Conservation (phyloP, 2,329 filamentous ascomycete species). For the Tolypocladium inflatum region DNA sequence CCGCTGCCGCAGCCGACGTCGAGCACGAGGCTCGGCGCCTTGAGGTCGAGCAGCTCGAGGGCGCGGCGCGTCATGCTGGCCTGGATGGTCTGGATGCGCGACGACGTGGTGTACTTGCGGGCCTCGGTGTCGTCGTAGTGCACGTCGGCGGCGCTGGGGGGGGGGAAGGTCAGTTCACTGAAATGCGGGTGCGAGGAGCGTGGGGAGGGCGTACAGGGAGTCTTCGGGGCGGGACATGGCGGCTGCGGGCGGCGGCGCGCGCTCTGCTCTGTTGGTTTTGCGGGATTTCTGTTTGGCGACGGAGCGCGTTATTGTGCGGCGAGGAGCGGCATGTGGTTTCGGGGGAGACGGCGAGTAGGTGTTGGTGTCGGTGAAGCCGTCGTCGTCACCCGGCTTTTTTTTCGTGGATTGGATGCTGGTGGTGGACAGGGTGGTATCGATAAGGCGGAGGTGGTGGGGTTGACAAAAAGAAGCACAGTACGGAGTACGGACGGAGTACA, state of each 20-base stretch:
- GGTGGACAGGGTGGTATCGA: neutral
- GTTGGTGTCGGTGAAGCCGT: neutral
- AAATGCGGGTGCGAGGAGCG: neutral
- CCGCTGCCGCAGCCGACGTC: conserved; percentile 96
- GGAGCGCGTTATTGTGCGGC: neutral
- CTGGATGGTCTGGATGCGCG: conserved; percentile 92
- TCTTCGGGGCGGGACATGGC: conserved; percentile 97
- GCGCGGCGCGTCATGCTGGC: conserved; percentile 89
- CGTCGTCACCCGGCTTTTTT: neutral
- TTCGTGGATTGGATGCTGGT: neutral
- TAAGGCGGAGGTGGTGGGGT: neutral
- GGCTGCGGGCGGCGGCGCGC: conserved; percentile 6
- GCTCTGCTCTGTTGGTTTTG: neutral
- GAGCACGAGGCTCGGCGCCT: conserved; percentile 75
- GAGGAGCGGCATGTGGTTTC: neutral
- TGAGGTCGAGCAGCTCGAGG: conserved; percentile 79
- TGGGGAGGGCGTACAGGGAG: conserved; percentile 54
- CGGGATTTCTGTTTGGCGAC: too few species aligned
- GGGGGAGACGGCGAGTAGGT: neutral
- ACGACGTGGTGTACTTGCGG: conserved; percentile 93
- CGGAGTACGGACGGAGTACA: too few species aligned
- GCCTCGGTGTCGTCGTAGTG: conserved; percentile 96
- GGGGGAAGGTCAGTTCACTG: neutral
- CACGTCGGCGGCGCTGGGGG: conserved; percentile 74
- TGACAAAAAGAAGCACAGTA: neutral